Conservation (phyloP, 331 rosid species). For the Prunus yedoensis region DNA sequence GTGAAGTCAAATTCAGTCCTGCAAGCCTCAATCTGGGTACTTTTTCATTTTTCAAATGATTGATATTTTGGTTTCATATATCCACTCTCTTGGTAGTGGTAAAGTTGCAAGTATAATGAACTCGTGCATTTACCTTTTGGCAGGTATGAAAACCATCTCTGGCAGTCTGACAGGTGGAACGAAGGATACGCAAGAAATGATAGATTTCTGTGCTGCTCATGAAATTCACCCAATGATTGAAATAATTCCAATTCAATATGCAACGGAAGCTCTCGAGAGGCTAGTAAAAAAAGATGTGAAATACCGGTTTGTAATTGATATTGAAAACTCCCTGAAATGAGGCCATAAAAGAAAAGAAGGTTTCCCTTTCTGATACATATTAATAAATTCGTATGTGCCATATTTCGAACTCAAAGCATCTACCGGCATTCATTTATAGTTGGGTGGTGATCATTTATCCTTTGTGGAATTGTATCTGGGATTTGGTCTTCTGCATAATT, state of each 20-base stretch:
- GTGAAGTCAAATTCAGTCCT: conserved; percentile 67
- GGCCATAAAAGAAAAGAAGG: neutral
- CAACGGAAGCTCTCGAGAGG: conserved; percentile 82
- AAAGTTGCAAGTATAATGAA: conserved; percentile 15
- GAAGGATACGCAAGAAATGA: conserved; percentile 69
- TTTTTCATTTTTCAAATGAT: neutral
- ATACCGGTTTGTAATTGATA: conserved; percentile 82
- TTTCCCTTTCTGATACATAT: neutral
- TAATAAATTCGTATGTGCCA: neutral
- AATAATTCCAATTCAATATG: conserved; percentile 70
- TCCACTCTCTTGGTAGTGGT: neutral
- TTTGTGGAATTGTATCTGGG: no score
- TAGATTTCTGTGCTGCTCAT: conserved; percentile 66
- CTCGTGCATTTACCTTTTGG: conserved; percentile 15
- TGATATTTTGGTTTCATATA: neutral
- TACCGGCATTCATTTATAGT: no score
- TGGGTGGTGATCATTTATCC: no score
- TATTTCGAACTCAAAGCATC: neutral
- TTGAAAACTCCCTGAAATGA: conserved; percentile 58
- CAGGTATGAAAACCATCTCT: conserved; percentile 57
- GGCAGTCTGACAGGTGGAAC: conserved; percentile 78
- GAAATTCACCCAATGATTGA: conserved; percentile 68
- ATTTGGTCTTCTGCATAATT: no score
- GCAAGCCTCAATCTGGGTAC: conserved; percentile 58
- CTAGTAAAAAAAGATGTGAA: conserved; percentile 61